phyloP scores from a whole-genome alignment of 2,329 filamentous ascomycete species.

The Cladosporium sp. region DNA sequence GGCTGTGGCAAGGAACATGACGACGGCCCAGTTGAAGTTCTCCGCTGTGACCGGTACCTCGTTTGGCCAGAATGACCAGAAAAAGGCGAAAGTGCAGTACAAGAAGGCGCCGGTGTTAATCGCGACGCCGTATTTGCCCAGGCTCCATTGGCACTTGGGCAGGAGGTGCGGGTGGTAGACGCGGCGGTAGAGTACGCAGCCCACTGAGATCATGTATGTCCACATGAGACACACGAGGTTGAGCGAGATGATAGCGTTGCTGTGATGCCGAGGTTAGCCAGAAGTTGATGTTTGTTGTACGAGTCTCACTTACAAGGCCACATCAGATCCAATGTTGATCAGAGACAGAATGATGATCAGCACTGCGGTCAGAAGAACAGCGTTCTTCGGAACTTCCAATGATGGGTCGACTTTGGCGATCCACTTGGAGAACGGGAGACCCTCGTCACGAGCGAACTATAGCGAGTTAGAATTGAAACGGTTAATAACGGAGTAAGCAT shows the following conservation, averaged over 20 bases:
- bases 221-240: slow-evolving; percentile 34
- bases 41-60: slow-evolving; percentile 26
- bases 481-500: slow-evolving; percentile 44
- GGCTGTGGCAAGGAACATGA: slow-evolving; percentile 23
- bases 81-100: slow-evolving; percentile 33
- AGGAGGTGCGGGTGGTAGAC: slow-evolving; percentile 33
- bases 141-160: slow-evolving; percentile 33
- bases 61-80: slow-evolving; percentile 38
- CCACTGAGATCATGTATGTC: slow-evolving; percentile 37
- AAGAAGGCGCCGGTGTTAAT: slow-evolving; percentile 34
- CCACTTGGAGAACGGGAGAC: slow-evolving; percentile 19
- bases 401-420: slow-evolving; percentile 20
- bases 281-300: neutral
- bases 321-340: slow-evolving; percentile 23
- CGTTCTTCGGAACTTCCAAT: slow-evolving; percentile 24
- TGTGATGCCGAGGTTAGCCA: neutral
- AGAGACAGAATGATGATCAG: slow-evolving; percentile 22
- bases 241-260: slow-evolving; percentile 36
- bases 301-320: slow-evolving; percentile 27
- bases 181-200: slow-evolving; percentile 35
- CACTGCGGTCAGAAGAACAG: slow-evolving; percentile 19
- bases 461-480: neutral
- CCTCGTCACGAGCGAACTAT: slow-evolving; percentile 33
- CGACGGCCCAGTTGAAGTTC: slow-evolving; percentile 47
- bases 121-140: slow-evolving; percentile 33